Base-by-base conservation (phyloP, 768 basidiomycete genomes). In the Tephrocybe rancida region DNA sequence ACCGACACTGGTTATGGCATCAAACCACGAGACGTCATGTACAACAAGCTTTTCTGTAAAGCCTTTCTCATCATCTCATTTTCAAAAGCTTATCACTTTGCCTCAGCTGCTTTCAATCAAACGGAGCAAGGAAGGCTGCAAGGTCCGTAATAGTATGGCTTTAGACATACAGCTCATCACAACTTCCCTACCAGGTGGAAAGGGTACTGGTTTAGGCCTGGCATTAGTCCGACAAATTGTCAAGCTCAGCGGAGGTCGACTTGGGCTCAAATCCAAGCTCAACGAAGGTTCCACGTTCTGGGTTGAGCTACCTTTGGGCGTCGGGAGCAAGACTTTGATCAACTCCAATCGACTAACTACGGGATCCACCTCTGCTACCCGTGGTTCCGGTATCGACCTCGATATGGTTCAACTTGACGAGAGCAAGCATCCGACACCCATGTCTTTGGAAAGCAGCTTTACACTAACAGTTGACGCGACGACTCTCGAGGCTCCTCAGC, bases 241-340 rank as follows among this genome's bases (percentile, higher is more conserved):
- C 59, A 87, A 85, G 61, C 70, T 90, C 35, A 85, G 81, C 45
- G 85, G 86, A 37, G 90, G 90, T 18, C 79, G 90, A 45, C 70
- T 91, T 25, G 90, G 86, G n/a, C 79, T 87, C n/a, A 72, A 70
- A 55, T 84, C 82, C 16, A 82, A 85, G 65, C 71, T 81, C 1
- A 80, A 81, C 7, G 74, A 82, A 60, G 94, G 94, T 14, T 90
- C 87, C 30, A 92, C 87, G 32, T 95, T 95, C 73, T 95, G 92
- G 93, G 87, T 92, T 8, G 90, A 92, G 66, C 68, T 92, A 30
- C 87, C 88, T 5, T 71, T 91, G n/a, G 88, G 87, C 4, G 83
- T 91, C 24, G 87, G 88, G n/a, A 70, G 69, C 30, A 83, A 82
- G 72, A 79, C 68, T 27, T 55, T 79, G 34, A 52, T 67, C 41